Conservation (phyloP, 176 grass and related monocot species). For the Carex cristatella region DNA sequence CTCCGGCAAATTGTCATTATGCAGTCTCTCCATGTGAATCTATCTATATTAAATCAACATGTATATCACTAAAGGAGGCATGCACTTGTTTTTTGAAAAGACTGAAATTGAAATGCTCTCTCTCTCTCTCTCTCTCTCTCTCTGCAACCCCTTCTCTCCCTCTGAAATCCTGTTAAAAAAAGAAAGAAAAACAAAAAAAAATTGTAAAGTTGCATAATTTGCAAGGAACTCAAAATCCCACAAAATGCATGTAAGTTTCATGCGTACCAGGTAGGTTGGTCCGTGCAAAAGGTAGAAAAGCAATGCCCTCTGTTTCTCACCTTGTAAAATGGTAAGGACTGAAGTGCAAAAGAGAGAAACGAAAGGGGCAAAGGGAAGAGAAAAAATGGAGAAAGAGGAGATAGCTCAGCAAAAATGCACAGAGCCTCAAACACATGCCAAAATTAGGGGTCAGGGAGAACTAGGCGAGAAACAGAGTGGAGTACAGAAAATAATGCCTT, state of each 20-base stretch:
- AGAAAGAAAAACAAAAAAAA: neutral
- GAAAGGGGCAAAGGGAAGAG: neutral
- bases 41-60: neutral
- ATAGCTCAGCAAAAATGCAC: neutral
- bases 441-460: neutral
- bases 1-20: neutral
- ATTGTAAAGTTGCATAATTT: neutral
- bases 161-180: neutral
- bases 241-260: neutral
- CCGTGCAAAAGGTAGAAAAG: neutral
- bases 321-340: neutral
- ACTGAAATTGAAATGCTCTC: no score
- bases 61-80: neutral
- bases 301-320: neutral
- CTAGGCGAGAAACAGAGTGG: neutral
- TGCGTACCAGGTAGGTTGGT: neutral
- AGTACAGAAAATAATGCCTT: neutral
- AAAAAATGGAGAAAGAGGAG: neutral
- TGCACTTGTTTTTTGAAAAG: neutral
- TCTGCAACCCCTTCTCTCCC: neutral
- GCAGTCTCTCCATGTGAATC: constrained; percentile 5
- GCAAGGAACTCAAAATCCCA: neutral
- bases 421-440: neutral
- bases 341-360: neutral
- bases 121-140: neutral